These are phyloP conservation scores for Leccinum arenicola DNA, from an alignment of 768 basidiomycete species.

Conservation along the genomic window DNA sequence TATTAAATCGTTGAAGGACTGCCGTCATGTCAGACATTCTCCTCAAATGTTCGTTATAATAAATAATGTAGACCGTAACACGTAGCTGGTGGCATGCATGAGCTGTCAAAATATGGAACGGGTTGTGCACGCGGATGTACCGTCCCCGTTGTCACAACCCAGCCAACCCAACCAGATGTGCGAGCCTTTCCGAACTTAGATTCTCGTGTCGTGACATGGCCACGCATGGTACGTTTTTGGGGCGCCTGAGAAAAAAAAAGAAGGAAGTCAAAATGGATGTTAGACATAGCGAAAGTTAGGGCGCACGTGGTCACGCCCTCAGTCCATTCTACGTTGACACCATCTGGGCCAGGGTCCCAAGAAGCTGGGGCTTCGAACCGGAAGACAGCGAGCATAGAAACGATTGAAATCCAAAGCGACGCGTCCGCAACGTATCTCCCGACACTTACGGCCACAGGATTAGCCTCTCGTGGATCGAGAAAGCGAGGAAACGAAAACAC, in stretches of 20 bases:
- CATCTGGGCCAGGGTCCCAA: constrained; percentile 21
- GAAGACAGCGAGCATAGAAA: constrained; percentile 21
- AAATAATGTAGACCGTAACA: neutral
- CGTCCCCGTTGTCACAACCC: constrained; percentile 2
- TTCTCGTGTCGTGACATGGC: constrained; percentile 8
- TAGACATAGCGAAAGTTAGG: neutral
- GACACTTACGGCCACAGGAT: constrained; percentile 29
- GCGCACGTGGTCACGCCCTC: constrained; percentile 23
- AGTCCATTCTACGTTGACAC: constrained; percentile 19
- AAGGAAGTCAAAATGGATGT: neutral
- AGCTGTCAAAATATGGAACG: neutral
- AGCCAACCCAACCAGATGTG: constrained; percentile 7
- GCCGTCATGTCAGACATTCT: neutral
- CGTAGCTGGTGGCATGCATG: neutral
- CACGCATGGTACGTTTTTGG: constrained; percentile 10
- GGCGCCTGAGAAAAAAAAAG: constrained; percentile 7
- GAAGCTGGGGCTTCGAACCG: constrained; percentile 8
- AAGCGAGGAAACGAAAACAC: neutral
- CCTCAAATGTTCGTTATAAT: neutral
- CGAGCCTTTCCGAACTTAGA: constrained; percentile 12
- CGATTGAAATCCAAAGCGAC: constrained; percentile 31
- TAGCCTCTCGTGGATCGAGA: neutral
- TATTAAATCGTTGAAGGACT: neutral
- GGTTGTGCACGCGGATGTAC: neutral
- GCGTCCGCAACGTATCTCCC: constrained; percentile 43